Base-by-base conservation (phyloP, 345 rosid species). In the Viola odorata region DNA sequence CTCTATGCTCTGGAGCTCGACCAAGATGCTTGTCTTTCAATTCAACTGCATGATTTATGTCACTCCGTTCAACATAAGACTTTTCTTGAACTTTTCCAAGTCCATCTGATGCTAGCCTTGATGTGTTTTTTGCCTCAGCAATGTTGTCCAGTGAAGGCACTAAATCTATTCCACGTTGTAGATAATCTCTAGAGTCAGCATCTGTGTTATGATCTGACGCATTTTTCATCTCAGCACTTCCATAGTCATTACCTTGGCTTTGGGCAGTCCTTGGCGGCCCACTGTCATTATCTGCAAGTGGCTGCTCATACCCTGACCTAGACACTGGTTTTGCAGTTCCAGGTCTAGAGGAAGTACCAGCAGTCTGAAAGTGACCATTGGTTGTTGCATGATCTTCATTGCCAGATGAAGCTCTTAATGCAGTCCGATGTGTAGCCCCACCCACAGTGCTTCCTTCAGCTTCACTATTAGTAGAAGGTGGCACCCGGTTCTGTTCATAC, bases 401-500 rank as follows among this genome's bases (percentile, higher is more conserved):
- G 44, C 56, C 61, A 65, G 68, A 51, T 38, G 65, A 55, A 54
- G 57, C 57, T 64, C 60, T 70, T 32, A 55, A 45, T 11, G 69
- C 15, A 40, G 51, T 17, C 23, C 41, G 57, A 37, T 54, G 50
- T 53, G 65, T 32, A 8, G 52, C 7, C 10, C 61, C 69, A 47
- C 61, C 61, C 5, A 12, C 61, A 41, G 59, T 42, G 57, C 69
- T 70, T 37, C 65, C 65, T 59, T 70, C 75, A 39, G 61, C 69
- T 55, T 70, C 69, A 49, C 63, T 70, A 14, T 50, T 55, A 16
- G 53, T n/a, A 0, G 68, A 50, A 37, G 69, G 64, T 6, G 61
- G 71, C 64, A 68, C 14, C 5, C 60, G 58, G 48, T 70, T 64
- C 61, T 70, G 75, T 17, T 70, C 69, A 70, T 70, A 70, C 12